A percentile compares a stretch with the other conserved stretches of the same genome.
Conservation (phyloP, 1,284 basidiomycete species). For the Pseudozyma hubeiensis region DNA sequence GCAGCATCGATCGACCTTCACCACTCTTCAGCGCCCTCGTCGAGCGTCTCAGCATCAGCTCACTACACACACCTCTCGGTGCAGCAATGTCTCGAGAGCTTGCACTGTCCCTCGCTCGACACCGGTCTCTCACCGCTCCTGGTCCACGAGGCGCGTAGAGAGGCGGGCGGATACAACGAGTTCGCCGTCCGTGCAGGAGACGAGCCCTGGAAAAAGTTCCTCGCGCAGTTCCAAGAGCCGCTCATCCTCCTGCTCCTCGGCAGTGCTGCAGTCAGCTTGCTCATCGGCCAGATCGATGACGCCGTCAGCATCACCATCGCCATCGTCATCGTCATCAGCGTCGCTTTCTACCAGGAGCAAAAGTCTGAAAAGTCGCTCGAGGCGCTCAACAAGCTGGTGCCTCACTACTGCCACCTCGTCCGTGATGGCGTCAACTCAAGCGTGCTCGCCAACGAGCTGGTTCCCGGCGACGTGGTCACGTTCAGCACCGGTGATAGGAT, state of each 20-base stretch:
- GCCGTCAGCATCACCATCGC: slow-evolving; percentile 94
- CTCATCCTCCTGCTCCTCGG: slow-evolving; percentile 88
- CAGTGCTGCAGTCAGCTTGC: slow-evolving; percentile 84
- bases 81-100: slow-evolving; percentile 35
- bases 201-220: slow-evolving; percentile 84
- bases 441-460: slow-evolving; percentile 90
- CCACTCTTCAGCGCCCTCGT: slow-evolving; percentile 1
- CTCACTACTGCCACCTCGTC: slow-evolving; percentile 91
- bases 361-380: slow-evolving; percentile 94
- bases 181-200: slow-evolving; percentile 88
- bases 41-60: slow-evolving; percentile 36
- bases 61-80: slow-evolving; percentile 49
- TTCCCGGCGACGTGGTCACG: slow-evolving; percentile 91
- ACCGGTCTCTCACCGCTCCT: slow-evolving; percentile 40
- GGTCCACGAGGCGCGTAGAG: slow-evolving; percentile 37
- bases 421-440: slow-evolving; percentile 74
- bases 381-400: slow-evolving; percentile 94
- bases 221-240: slow-evolving; percentile 92
- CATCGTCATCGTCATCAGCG: slow-evolving; percentile 90
- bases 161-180: slow-evolving; percentile 75
- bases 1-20: slow-evolving; percentile 19
- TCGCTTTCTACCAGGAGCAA: slow-evolving; percentile 94
- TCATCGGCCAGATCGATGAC: slow-evolving; percentile 94
- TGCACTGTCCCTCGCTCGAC: slow-evolving; percentile 51
- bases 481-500: slow-evolving; percentile 90